Evolutionary conservation across 1,284 basidiomycete genomes (phyloP).

Genomic region (Rhodotorula mucilaginosa): DNA sequence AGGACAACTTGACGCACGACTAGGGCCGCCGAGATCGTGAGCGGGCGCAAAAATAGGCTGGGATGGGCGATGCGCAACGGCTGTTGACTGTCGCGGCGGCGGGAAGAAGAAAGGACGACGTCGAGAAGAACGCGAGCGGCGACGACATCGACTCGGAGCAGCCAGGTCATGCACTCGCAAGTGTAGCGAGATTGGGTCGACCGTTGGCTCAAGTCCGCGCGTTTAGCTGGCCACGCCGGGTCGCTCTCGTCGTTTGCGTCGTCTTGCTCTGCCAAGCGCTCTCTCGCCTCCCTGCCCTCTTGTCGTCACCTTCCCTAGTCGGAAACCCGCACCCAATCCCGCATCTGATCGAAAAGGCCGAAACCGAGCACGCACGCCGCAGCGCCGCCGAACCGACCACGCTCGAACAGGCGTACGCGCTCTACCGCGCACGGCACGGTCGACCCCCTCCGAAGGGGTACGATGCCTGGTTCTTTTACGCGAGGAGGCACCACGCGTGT

Average conservation of each 20-base stretch:
- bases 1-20: too few relatives aligned
- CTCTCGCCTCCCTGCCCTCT: not conserved
- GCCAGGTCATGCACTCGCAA: too few relatives aligned
- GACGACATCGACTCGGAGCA: too few relatives aligned
- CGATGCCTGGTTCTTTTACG: constrained; percentile 21
- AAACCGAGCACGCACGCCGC: not conserved
- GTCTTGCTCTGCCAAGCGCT: constrained; percentile 3
- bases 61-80: too few relatives aligned
- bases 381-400: constrained; percentile 5
- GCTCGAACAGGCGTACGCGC: constrained; percentile 8
- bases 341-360: constrained; percentile 12
- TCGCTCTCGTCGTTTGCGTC: constrained; percentile 6
- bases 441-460: constrained; percentile 21
- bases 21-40: too few relatives aligned
- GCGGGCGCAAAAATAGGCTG: too few relatives aligned
- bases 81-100: too few relatives aligned
- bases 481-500: not conserved
- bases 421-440: not conserved
- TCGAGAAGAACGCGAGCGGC: too few relatives aligned
- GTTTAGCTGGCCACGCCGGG: not conserved
- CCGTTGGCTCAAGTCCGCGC: not conserved
- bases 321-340: constrained; percentile 18
- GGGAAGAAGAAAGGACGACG: too few relatives aligned
- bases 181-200: too few relatives aligned
- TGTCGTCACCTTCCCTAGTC: not conserved